Evolutionary conservation across 352 stramenopile species (phyloP).

Genomic region (Saprolegnia diclina): DNA sequence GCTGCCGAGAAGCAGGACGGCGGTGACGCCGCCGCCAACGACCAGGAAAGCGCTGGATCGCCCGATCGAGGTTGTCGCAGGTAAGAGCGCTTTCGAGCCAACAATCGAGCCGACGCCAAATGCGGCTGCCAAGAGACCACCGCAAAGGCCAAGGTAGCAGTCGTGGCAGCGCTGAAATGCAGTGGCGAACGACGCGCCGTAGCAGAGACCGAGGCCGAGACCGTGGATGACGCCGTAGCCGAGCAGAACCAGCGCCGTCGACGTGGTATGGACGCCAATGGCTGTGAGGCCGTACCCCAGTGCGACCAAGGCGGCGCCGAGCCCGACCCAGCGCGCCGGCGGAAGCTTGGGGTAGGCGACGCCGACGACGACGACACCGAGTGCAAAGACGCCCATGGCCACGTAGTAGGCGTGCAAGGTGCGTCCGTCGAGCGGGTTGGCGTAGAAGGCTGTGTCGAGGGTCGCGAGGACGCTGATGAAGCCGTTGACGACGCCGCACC

Average conservation of each 20-base stretch:
- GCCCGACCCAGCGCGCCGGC: neutral
- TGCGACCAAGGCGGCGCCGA: neutral
- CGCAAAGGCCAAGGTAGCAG: neutral
- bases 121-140: neutral
- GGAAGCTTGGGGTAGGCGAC: neutral
- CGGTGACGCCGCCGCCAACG: neutral
- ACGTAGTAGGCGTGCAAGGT: neutral
- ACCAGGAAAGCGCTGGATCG: neutral
- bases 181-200: neutral
- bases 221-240: neutral
- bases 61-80: neutral
- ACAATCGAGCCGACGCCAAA: neutral
- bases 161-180: neutral
- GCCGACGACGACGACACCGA: neutral
- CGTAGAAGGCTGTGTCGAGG: neutral
- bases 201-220: neutral
- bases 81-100: neutral
- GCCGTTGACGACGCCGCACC: constrained; percentile 1
- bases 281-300: neutral
- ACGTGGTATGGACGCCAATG: neutral
- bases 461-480: neutral
- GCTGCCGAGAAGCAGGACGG: neutral
- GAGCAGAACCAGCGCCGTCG: neutral
- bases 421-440: neutral
- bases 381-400: neutral